A percentile compares a stretch with the other conserved stretches of the same genome.
phyloP scores from a whole-genome alignment of 371 early-diverging fungal genomes.

The Mortierella sp. region DNA sequence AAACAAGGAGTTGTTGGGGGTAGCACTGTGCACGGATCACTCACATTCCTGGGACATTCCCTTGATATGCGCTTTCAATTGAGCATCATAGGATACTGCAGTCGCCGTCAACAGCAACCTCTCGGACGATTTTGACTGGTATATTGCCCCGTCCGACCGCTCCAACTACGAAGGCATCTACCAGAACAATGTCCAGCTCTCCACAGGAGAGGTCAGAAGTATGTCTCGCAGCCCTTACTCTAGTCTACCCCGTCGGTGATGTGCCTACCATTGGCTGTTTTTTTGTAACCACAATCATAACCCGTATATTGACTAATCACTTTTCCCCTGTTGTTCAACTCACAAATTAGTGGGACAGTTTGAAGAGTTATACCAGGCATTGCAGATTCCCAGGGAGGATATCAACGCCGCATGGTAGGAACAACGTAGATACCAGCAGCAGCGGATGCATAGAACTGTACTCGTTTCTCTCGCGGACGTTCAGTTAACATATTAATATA shows the following conservation, averaged over 20 bases:
- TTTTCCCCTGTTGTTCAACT: neutral
- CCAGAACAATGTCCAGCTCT: slow-evolving; percentile 67
- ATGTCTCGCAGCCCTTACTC: slow-evolving; percentile 27
- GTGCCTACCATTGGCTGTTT: neutral
- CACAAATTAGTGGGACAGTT: slow-evolving; percentile 66
- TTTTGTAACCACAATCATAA: too few species aligned
- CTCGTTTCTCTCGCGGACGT: neutral
- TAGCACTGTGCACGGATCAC: neutral
- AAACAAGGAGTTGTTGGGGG: neutral
- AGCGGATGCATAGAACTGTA: neutral
- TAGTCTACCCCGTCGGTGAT: neutral
- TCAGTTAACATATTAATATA: neutral
- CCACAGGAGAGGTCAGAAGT: slow-evolving; percentile 75
- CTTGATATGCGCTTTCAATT: slow-evolving; percentile 6
- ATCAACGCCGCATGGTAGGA: slow-evolving; percentile 72
- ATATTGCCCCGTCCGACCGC: slow-evolving; percentile 79
- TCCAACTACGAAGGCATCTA: slow-evolving; percentile 77
- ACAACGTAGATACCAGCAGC: too few species aligned
- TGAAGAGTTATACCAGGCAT: slow-evolving; percentile 72
- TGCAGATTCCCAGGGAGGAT: slow-evolving; percentile 71
- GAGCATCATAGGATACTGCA: slow-evolving; percentile 34
- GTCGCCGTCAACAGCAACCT: slow-evolving; percentile 44
- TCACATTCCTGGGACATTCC: neutral
- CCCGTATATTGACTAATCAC: neutral
- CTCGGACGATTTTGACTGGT: slow-evolving; percentile 79